Conservation (phyloP, 148 eudicot genomes). For the Vaccinium vitisidaea region DNA sequence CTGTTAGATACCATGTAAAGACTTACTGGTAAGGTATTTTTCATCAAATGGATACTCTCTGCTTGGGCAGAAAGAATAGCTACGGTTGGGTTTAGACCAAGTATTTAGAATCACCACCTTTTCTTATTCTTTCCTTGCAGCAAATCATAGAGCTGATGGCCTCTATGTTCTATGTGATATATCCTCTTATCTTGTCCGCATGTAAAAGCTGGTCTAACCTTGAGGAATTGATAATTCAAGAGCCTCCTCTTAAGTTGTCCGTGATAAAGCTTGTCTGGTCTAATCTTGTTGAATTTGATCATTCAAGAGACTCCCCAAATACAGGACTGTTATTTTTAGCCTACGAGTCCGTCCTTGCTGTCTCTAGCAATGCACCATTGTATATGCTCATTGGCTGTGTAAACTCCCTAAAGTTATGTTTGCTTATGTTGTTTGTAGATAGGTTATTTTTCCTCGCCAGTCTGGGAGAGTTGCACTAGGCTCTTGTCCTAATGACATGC, state of each 20-base stretch:
- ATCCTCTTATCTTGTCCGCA: background rate
- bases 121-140: background rate
- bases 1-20: background rate
- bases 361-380: background rate
- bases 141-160: background rate
- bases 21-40: background rate
- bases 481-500: background rate
- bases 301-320: background rate
- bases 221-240: background rate
- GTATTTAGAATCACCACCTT: background rate
- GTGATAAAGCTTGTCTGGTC: background rate
- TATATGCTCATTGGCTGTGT: background rate
- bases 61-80: slow-evolving; percentile 3
- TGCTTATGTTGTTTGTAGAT: background rate
- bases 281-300: background rate
- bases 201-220: background rate
- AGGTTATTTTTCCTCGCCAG: background rate
- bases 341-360: background rate
- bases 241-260: slow-evolving; percentile 1
- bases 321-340: background rate
- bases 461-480: background rate
- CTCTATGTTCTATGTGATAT: background rate
- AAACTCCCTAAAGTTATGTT: background rate
- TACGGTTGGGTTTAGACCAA: background rate
- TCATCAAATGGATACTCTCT: background rate